A percentile compares a stretch with the other conserved stretches of the same genome.
Evolutionary conservation across 805 yeast species (phyloP).

Genomic region (Ogataea minuta): DNA sequence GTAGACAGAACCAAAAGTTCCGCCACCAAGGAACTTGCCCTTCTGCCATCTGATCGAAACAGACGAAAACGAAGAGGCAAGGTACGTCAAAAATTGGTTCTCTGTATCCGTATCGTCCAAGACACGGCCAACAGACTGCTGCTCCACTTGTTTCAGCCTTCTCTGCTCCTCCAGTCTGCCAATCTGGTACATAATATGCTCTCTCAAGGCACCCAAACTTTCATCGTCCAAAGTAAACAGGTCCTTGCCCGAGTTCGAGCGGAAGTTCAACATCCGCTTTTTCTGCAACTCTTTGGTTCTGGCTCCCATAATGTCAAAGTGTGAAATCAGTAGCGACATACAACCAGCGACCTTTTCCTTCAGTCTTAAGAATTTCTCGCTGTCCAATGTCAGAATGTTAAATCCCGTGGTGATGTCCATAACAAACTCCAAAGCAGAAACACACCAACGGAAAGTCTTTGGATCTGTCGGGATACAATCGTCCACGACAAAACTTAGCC

Average conservation of each 20-base stretch:
- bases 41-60: conserved; percentile 97
- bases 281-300: conserved; percentile 72
- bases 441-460: conserved; percentile 94
- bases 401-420: conserved; percentile 92
- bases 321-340: conserved; percentile 89
- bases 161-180: conserved; percentile 59
- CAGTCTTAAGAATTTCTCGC: conserved; percentile 68
- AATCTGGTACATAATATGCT: conserved; percentile 66
- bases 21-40: conserved; percentile 90
- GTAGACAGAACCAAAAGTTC: conserved; percentile 91
- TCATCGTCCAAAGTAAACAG: conserved; percentile 53
- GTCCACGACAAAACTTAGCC: conserved; percentile 92
- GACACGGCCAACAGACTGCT: conserved; percentile 75
- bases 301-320: conserved; percentile 98
- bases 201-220: conserved; percentile 55
- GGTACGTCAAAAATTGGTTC: conserved; percentile 77
- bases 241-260: conserved; percentile 48
- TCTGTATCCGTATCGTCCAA: conserved; percentile 85
- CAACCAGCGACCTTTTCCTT: conserved; percentile 88
- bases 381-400: conserved; percentile 76
- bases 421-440: conserved; percentile 90
- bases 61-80: conserved; percentile 86
- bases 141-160: conserved; percentile 40
- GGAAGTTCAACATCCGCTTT: conserved; percentile 52
- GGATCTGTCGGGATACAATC: conserved; percentile 92